A percentile compares a stretch with the other conserved stretches of the same genome.
Evolutionary conservation across 2,329 filamentous ascomycete species (phyloP).

Genomic region (Pseudohalonectria lignicola): DNA sequence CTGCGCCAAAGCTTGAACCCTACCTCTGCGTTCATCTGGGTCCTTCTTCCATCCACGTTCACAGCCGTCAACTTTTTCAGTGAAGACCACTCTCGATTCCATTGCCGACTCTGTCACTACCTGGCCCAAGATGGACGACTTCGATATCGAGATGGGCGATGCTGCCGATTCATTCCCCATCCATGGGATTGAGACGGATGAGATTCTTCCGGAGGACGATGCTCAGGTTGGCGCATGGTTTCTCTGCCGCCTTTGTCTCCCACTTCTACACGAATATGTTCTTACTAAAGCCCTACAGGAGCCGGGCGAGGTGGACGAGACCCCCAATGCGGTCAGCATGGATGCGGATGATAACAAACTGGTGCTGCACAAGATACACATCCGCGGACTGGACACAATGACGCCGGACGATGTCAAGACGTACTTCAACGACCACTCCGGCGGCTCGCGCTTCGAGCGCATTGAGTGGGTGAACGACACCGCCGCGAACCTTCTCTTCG

Average conservation of each 20-base stretch:
- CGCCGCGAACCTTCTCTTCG: constrained; percentile 78
- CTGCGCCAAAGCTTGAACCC: too few species aligned
- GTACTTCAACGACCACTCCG: constrained; percentile 61
- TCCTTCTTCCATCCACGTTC: too few species aligned
- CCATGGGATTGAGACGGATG: constrained; percentile 16
- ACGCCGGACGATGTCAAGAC: constrained; percentile 69
- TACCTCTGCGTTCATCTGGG: too few species aligned
- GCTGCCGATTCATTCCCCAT: constrained; percentile 3
- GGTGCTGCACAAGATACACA: constrained; percentile 59
- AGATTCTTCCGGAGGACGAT: constrained; percentile 13
- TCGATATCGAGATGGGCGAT: constrained; percentile 63
- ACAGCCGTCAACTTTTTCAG: too few species aligned
- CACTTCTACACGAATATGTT: too few species aligned
- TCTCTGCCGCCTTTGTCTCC: too few species aligned
- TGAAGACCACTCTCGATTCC: too few species aligned
- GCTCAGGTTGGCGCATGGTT: constrained; percentile 10
- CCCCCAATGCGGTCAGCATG: constrained; percentile 8
- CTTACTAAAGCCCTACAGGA: too few species aligned
- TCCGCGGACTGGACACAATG: constrained; percentile 73
- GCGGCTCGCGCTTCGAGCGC: constrained; percentile 39
- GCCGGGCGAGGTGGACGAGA: constrained; percentile 28
- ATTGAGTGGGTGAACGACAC: constrained; percentile 95
- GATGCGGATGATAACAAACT: constrained; percentile 16
- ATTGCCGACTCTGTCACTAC: too few species aligned
- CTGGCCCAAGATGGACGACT: constrained; percentile 46